phyloP scores from a whole-genome alignment of 2,329 filamentous ascomycete species.

The Arthrobotrys conoides region DNA sequence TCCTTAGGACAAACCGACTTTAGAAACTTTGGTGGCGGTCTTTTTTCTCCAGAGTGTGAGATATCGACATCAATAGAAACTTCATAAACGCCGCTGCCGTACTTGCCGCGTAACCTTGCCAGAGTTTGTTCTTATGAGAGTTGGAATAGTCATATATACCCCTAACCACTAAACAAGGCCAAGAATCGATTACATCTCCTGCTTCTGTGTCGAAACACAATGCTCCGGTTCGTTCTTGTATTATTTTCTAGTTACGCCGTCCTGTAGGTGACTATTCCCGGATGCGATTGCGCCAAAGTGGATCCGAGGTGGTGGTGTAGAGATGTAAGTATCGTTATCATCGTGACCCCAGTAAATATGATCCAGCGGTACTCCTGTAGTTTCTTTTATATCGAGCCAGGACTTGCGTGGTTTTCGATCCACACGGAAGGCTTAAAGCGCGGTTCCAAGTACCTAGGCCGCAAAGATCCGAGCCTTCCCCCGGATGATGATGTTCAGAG shows the following conservation, averaged over 20 bases:
- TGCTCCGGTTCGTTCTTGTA: slow-evolving; percentile 9
- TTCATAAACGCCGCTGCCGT: slow-evolving; percentile 38
- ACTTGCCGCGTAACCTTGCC: slow-evolving; percentile 26
- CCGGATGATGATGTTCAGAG: neutral
- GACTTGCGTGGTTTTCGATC: neutral
- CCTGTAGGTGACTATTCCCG: slow-evolving; percentile 12
- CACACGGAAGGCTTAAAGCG: neutral
- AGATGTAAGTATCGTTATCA: neutral
- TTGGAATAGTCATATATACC: slow-evolving; percentile 34
- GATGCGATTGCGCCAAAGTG: slow-evolving; percentile 30
- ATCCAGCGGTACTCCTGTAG: neutral
- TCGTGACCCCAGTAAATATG: neutral
- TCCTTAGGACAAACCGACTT: too few species aligned
- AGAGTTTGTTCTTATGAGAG: slow-evolving; percentile 24
- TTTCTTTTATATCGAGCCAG: neutral
- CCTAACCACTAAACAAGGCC: slow-evolving; percentile 18
- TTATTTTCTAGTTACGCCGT: neutral
- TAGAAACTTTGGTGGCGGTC: too few species aligned
- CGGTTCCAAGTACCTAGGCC: neutral
- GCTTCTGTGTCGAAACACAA: slow-evolving; percentile 35
- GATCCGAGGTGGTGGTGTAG: neutral
- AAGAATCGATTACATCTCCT: slow-evolving; percentile 20
- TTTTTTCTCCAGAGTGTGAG: too few species aligned
- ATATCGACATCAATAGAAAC: slow-evolving; percentile 9
- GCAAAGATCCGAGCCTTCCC: neutral